Conservation (phyloP, 306 rosid genomes). For the Cucumis sativus region DNA sequence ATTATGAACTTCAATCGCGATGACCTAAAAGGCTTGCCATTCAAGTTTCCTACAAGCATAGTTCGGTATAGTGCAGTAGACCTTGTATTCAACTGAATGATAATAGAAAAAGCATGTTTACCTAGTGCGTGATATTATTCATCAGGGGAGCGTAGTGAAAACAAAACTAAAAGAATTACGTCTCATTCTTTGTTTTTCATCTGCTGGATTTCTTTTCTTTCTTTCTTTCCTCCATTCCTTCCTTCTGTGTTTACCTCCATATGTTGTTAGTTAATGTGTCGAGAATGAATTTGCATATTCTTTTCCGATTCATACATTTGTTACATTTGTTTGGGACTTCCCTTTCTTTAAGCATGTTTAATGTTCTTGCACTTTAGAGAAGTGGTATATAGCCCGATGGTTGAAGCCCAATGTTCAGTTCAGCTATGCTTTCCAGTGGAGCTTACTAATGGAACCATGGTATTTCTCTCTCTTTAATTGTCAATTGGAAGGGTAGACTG, state of each 20-base stretch:
- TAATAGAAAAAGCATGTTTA: neutral
- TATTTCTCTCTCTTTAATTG: slow-evolving; percentile 15
- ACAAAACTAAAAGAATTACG: neutral
- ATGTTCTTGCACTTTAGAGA: slow-evolving; percentile 46
- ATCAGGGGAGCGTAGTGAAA: neutral
- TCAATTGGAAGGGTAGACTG: slow-evolving; percentile 7
- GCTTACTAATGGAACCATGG: slow-evolving; percentile 81
- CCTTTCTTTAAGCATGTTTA: slow-evolving; percentile 19
- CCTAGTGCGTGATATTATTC: neutral
- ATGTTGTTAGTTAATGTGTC: neutral
- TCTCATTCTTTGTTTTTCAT: neutral
- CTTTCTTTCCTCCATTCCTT: neutral
- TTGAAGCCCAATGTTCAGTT: slow-evolving; percentile 91
- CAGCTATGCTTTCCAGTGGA: slow-evolving; percentile 86
- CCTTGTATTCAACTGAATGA: neutral
- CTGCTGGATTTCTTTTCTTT: neutral
- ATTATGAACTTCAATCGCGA: slow-evolving; percentile 64
- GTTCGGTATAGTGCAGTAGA: slow-evolving; percentile 38
- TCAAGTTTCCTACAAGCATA: slow-evolving; percentile 55
- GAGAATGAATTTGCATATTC: neutral
- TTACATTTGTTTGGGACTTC: slow-evolving; percentile 5
- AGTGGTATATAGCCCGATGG: slow-evolving; percentile 89
- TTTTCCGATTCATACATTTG: neutral
- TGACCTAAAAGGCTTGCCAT: slow-evolving; percentile 76
- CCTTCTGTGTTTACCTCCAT: neutral